Percentiles rank a stretch among this genome's conserved stretches.
phyloP scores from a whole-genome alignment of 768 basidiomycete genomes.

The Sarcodon sp. region DNA sequence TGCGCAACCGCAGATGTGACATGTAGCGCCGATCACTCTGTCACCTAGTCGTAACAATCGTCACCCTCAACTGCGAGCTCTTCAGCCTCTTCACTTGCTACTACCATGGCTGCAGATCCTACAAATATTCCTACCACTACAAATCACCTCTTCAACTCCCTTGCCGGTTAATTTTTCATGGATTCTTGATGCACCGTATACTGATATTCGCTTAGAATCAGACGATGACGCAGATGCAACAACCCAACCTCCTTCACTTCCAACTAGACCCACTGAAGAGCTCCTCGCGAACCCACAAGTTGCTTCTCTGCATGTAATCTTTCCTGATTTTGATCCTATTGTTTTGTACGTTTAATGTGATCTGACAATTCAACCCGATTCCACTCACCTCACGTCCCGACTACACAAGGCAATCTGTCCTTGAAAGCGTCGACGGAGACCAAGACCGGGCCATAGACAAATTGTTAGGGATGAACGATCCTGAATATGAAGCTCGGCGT shows the following conservation, averaged over 20 bases:
- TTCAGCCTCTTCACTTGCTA: too few species aligned
- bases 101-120: too few species aligned
- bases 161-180: too few species aligned
- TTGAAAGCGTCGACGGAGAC: constrained; percentile 58
- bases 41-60: too few species aligned
- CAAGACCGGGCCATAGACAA: constrained; percentile 68
- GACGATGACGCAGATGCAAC: not conserved
- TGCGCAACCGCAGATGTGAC: too few species aligned
- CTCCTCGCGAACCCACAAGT: constrained; percentile 30
- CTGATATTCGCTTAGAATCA: too few species aligned
- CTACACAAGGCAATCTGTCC: constrained; percentile 41
- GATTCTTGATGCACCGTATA: too few species aligned
- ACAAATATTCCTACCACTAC: too few species aligned
- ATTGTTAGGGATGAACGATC: constrained; percentile 80
- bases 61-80: too few species aligned
- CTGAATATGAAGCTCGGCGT: constrained; percentile 30
- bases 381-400: not conserved
- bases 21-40: too few species aligned
- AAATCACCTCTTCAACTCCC: too few species aligned
- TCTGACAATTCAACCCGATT: not conserved
- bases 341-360: constrained; percentile 36
- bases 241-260: not conserved
- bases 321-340: constrained; percentile 70
- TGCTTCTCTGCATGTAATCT: constrained; percentile 48
- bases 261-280: constrained; percentile 1